Conservation (phyloP, 176 grass and related monocot genomes). For the Carex scoparia region DNA sequence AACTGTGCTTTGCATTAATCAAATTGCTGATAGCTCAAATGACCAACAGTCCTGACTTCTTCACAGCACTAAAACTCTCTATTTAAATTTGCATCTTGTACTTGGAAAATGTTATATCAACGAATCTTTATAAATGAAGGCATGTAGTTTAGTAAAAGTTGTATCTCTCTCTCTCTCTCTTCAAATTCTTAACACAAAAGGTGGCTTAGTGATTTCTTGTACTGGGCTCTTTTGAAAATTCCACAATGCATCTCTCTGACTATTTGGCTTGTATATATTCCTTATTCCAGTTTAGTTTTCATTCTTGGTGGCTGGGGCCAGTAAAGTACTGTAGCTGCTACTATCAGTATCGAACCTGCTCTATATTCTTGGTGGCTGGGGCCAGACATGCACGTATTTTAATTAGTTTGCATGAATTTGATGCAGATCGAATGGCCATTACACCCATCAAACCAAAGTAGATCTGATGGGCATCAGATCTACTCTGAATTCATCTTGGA, state of each 20-base stretch:
- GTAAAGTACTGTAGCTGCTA: background rate
- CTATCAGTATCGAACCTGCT: background rate
- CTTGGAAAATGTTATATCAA: background rate
- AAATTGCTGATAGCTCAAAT: background rate
- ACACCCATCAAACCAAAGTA: too few species aligned
- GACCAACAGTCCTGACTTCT: background rate
- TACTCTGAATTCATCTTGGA: background rate
- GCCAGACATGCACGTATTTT: too few species aligned
- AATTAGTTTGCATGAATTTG: too few species aligned
- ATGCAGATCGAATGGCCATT: too few species aligned
- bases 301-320: background rate
- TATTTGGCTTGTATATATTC: background rate
- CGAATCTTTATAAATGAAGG: background rate
- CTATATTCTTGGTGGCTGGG: background rate
- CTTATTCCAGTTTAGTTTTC: background rate
- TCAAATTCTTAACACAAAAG: background rate
- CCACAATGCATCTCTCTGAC: background rate
- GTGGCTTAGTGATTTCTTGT: background rate
- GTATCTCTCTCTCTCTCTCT: background rate
- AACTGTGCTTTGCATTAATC: background rate
- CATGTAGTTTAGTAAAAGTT: background rate
- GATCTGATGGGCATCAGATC: too few species aligned
- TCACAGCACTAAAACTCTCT: background rate
- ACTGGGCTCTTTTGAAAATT: background rate
- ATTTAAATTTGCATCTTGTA: background rate